Base-by-base conservation (phyloP, 75 land plant genomes). In the Cunninghamia lanceolata region DNA sequence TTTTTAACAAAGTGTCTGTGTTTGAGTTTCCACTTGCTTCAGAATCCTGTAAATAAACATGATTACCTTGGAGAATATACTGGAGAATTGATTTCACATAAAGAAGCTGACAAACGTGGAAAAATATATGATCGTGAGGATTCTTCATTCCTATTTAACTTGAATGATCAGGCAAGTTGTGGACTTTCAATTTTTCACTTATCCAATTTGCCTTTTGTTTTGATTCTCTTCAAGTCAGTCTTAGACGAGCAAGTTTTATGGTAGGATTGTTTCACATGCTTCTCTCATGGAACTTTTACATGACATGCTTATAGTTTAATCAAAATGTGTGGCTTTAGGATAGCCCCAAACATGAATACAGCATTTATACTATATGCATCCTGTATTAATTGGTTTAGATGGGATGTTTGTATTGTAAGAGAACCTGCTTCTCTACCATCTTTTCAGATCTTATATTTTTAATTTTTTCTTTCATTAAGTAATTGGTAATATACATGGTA, bases 61-160 rank as follows among this genome's bases (percentile, higher is more conserved):
- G 99, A 98, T 84, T 98, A 96, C 85, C 99, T 98, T 83, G 99
- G 99, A 84, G 99, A 98, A 78, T 98, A 98, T 86, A 98, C 99
- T 32, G 99, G 99, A 17, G 99, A 98, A 91, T 88, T 98, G 73
- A 96, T 98, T 42, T 98, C 99, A 36, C 98, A 98, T 77, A 88
- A 91, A 82, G 99, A 98, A 91, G 99, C 99, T 86, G 99, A 98
- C 71, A 98, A 96, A 84, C 96, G 99, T 70, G 99, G 99, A 83
- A 98, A 98, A 84, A 96, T 98, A n/a, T 98, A 98, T 88, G 99
- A 98, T 85, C 94, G 96, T 76, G 96, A 94, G 89, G 95, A 98
- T 87, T 98, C 99, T 14, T 98, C 99, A 4, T 98, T 96, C 79
- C 95, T 98, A 79, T 98, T 98, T 87, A 95, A 98, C 86, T 91